These are phyloP conservation scores for Helotiales sp. DNA, from an alignment of 2,329 filamentous ascomycete species.

Conservation along the genomic window DNA sequence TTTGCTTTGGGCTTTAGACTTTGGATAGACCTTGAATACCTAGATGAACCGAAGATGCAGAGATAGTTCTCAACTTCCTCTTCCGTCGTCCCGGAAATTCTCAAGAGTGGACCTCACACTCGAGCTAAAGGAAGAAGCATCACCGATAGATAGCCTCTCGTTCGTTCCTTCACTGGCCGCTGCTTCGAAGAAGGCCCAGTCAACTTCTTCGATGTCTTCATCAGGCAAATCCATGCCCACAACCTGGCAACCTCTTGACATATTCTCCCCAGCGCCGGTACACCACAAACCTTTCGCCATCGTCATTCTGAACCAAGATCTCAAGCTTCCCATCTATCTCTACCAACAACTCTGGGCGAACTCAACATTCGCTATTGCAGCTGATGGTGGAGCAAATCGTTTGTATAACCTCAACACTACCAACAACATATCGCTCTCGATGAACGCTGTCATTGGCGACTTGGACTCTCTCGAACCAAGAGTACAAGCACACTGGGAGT, in stretches of 20 bases:
- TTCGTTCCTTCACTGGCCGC: not conserved
- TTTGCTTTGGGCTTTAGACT: not conserved
- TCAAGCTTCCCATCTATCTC: constrained; percentile 45
- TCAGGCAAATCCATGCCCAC: no score
- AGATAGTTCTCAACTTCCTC: not conserved
- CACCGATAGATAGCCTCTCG: not conserved
- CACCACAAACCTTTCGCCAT: constrained; percentile 45
- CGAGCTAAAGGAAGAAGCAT: not conserved
- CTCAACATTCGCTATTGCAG: constrained; percentile 71
- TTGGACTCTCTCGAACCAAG: constrained; percentile 75
- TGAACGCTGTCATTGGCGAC: constrained; percentile 80
- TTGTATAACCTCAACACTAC: constrained; percentile 51
- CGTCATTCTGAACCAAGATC: constrained; percentile 62
- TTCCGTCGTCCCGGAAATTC: not conserved
- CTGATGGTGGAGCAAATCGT: constrained; percentile 87
- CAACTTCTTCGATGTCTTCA: not conserved
- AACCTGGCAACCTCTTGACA: constrained; percentile 39
- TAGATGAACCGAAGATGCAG: not conserved
- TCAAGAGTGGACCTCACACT: not conserved
- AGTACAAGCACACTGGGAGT: constrained; percentile 51
- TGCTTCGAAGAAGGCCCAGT: not conserved
- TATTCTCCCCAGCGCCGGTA: constrained; percentile 25
- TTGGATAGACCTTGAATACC: no score
- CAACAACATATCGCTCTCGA: not conserved
- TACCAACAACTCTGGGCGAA: constrained; percentile 26